A percentile compares a stretch with the other conserved stretches of the same genome.
Conservation (phyloP, 2,329 filamentous ascomycete genomes). For the Aspergillus novofumigatus region DNA sequence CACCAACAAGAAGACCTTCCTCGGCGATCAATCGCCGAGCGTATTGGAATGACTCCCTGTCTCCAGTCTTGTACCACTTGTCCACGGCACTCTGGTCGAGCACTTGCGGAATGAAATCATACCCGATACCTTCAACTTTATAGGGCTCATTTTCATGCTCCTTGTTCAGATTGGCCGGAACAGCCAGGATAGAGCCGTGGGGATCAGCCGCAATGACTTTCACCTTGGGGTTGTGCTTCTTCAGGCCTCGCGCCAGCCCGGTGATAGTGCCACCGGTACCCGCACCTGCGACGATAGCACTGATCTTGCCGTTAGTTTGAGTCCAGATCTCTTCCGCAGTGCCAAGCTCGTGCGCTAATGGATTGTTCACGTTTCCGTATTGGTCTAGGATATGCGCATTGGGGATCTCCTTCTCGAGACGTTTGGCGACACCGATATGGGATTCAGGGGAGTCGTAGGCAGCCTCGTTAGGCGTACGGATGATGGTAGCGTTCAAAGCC, state of each 20-base stretch:
- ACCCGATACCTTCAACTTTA: slow-evolving; percentile 98
- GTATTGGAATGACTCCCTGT: slow-evolving; percentile 83
- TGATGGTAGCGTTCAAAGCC: slow-evolving; percentile 93
- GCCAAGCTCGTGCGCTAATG: slow-evolving; percentile 85
- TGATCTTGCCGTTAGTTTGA: slow-evolving; percentile 80
- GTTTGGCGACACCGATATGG: slow-evolving; percentile 89
- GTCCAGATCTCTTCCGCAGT: slow-evolving; percentile 96
- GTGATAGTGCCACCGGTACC: slow-evolving; percentile 96
- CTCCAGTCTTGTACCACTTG: slow-evolving; percentile 98
- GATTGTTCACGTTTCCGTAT: slow-evolving; percentile 89
- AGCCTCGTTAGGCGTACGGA: slow-evolving; percentile 92
- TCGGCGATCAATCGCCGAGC: slow-evolving; percentile 89
- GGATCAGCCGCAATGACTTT: slow-evolving; percentile 93
- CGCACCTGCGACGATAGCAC: slow-evolving; percentile 81
- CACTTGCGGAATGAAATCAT: slow-evolving; percentile 96
- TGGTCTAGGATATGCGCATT: slow-evolving; percentile 97
- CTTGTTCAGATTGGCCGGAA: slow-evolving; percentile 75
- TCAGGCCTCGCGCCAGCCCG: slow-evolving; percentile 76
- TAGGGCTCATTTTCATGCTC: slow-evolving; percentile 78
- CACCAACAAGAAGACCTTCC: slow-evolving; percentile 89
- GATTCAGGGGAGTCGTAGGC: slow-evolving; percentile 93
- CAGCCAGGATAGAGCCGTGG: slow-evolving; percentile 81
- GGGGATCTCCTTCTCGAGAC: slow-evolving; percentile 90
- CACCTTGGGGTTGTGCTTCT: slow-evolving; percentile 79
- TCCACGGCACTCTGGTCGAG: slow-evolving; percentile 75